A percentile compares a stretch with the other conserved stretches of the same genome.
Conservation (phyloP, 768 basidiomycete genomes). For the Suillus brevipes region DNA sequence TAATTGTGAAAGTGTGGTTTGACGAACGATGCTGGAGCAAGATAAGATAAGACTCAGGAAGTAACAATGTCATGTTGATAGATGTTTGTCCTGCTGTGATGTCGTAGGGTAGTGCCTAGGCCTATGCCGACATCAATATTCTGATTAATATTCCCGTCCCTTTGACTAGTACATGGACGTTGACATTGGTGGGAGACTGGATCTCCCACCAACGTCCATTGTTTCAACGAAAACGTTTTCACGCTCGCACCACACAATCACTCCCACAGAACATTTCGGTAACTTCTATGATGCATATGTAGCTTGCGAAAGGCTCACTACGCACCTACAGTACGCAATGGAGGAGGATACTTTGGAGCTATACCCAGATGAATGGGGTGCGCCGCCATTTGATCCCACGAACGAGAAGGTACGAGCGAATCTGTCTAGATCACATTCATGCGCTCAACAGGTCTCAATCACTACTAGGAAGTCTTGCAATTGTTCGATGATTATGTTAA, state of each 20-base stretch:
- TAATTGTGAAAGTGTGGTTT: too few species aligned
- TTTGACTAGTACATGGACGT: too few species aligned
- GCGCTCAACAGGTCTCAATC: not conserved
- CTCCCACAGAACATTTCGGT: not conserved
- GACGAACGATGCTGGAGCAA: too few species aligned
- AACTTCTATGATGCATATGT: not conserved
- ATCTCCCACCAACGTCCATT: not conserved
- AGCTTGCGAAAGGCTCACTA: not conserved
- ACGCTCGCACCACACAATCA: not conserved
- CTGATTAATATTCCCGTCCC: too few species aligned
- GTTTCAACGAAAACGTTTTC: not conserved
- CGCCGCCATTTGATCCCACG: not conserved
- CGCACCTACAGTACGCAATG: not conserved
- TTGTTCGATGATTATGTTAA: not conserved
- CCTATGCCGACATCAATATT: too few species aligned
- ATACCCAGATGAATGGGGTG: not conserved
- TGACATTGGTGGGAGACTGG: too few species aligned
- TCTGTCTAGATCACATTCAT: not conserved
- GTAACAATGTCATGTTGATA: too few species aligned
- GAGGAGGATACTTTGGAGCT: not conserved
- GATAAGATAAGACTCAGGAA: too few species aligned
- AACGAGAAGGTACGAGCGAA: not conserved
- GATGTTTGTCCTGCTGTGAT: too few species aligned
- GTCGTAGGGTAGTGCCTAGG: too few species aligned
- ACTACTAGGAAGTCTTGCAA: not conserved